Percentiles rank a stretch among this genome's conserved stretches.
Conservation (phyloP, 805 yeast species). For the Alloascoidea africana region DNA sequence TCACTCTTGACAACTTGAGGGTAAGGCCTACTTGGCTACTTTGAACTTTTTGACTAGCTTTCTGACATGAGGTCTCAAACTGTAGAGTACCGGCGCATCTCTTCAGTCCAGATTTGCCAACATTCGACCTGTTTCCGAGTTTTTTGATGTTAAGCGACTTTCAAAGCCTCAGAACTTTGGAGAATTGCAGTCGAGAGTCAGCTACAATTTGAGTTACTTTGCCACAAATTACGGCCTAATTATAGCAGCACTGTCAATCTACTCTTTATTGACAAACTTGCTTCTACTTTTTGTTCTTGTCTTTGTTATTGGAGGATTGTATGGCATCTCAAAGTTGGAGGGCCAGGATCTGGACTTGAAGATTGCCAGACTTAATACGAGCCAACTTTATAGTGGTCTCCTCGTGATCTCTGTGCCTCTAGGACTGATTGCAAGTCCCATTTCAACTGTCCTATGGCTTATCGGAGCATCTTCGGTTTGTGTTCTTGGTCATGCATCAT, state of each 20-base stretch:
- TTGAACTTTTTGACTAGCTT: neutral
- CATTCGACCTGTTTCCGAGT: constrained; percentile 83
- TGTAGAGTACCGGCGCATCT: constrained; percentile 12
- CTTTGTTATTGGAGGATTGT: constrained; percentile 59
- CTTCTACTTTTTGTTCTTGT: constrained; percentile 71
- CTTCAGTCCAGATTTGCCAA: constrained; percentile 53
- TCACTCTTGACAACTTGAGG: neutral
- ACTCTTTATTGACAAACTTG: constrained; percentile 77
- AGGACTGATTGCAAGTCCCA: constrained; percentile 79
- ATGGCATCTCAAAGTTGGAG: constrained; percentile 61
- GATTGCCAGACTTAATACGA: constrained; percentile 53
- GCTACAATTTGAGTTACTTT: constrained; percentile 76
- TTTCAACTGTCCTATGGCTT: constrained; percentile 84
- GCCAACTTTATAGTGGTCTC: constrained; percentile 75
- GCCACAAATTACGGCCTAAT: constrained; percentile 75
- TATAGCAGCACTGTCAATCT: constrained; percentile 56
- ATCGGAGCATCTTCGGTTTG: constrained; percentile 70
- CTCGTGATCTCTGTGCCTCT: constrained; percentile 64
- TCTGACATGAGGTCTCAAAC: neutral
- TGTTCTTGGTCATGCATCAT: constrained; percentile 74
- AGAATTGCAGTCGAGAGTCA: constrained; percentile 79
- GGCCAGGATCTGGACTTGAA: constrained; percentile 70
- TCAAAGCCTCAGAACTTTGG: constrained; percentile 84
- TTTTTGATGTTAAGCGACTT: constrained; percentile 78
- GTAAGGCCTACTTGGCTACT: neutral